These are phyloP conservation scores for Suillus subluteus DNA, from an alignment of 768 basidiomycete genomes.

Conservation along the genomic window DNA sequence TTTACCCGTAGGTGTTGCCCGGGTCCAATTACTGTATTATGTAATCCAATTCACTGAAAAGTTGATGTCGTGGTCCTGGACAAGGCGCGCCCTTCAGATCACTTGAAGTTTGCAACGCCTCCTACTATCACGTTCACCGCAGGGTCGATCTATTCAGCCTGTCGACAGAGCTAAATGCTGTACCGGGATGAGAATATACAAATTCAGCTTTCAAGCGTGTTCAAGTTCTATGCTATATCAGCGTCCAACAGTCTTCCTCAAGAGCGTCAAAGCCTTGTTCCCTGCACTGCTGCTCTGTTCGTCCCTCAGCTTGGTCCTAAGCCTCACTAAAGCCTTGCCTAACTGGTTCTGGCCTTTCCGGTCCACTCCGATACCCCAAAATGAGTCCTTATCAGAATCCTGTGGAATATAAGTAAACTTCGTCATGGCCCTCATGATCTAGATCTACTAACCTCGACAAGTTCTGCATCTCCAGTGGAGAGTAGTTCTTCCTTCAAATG, in stretches of 20 bases:
- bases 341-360: constrained; percentile 43
- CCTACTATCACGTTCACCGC: neutral
- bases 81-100: no score
- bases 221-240: neutral
- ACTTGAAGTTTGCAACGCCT: no score
- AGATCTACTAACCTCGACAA: constrained; percentile 39
- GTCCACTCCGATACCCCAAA: constrained; percentile 46
- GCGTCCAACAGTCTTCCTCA: neutral
- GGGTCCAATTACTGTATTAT: no score
- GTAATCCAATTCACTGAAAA: no score
- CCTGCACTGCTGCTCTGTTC: constrained; percentile 9
- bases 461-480: constrained; percentile 40
- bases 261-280: neutral
- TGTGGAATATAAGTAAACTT: constrained; percentile 18
- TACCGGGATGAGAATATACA: neutral
- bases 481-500: constrained; percentile 40
- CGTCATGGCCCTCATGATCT: constrained; percentile 11
- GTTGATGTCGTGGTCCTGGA: no score
- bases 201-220: neutral
- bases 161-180: neutral
- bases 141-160: neutral
- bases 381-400: constrained; percentile 21
- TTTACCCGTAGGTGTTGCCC: no score
- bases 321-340: constrained; percentile 43
- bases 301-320: constrained; percentile 37